These are phyloP conservation scores for slime mould (Dictyostelium discoideum) DNA, from an alignment of 78 protist genomes.

Conservation along the genomic window DNA sequence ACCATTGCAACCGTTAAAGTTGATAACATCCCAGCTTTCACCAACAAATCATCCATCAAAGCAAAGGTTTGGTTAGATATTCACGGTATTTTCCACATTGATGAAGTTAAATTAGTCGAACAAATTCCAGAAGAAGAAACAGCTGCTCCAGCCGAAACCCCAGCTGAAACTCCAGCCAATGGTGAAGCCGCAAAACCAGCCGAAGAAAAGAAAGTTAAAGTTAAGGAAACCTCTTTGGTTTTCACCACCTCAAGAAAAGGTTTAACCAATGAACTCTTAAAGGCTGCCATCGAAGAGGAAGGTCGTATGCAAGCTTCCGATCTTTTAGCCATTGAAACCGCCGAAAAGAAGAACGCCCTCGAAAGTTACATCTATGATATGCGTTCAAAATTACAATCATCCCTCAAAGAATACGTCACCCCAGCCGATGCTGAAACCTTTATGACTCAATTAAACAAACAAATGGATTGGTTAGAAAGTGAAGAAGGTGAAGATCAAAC, in stretches of 20 bases:
- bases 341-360: conserved; percentile 86
- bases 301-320: conserved; percentile 85
- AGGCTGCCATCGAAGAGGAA: conserved; percentile 78
- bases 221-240: conserved; percentile 45
- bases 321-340: conserved; percentile 72
- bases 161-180: conserved; percentile 32
- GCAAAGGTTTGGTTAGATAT: conserved; percentile 87
- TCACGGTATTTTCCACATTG: conserved; percentile 88
- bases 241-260: neutral
- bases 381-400: conserved; percentile 80
- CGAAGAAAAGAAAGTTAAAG: conserved; percentile 77
- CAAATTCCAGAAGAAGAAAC: conserved; percentile 63
- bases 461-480: conserved; percentile 94
- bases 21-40: conserved; percentile 50
- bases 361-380: conserved; percentile 93
- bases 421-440: conserved; percentile 56
- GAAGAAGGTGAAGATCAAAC: conserved; percentile 95
- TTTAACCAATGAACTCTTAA: conserved; percentile 27
- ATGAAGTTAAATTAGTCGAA: conserved; percentile 80
- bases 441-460: neutral
- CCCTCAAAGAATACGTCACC: conserved; percentile 48
- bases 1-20: conserved; percentile 21
- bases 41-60: conserved; percentile 64
- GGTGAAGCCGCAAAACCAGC: conserved; percentile 46
- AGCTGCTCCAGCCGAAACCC: conserved; percentile 24